Percentiles rank a stretch among this genome's conserved stretches.
These are phyloP conservation scores for Pleurotus sapidus DNA, from an alignment of 768 basidiomycete species.

Conservation along the genomic window DNA sequence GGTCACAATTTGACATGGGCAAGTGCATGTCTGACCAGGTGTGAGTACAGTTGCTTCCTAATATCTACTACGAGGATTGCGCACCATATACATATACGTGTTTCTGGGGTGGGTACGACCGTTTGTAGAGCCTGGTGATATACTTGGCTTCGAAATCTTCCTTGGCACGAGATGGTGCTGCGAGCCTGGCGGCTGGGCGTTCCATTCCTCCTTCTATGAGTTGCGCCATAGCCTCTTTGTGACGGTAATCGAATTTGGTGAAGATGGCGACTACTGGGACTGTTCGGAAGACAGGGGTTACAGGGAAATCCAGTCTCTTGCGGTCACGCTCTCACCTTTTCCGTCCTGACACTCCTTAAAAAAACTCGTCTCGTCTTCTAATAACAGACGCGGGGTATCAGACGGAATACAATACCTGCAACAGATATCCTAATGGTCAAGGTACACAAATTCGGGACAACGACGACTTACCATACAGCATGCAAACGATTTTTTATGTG, in stretches of 20 bases:
- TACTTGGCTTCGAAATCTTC: constrained; percentile 14
- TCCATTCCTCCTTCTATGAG: constrained; percentile 11
- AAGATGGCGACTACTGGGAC: constrained; percentile 37
- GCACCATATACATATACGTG: constrained; percentile 15
- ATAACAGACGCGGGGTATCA: constrained; percentile 21
- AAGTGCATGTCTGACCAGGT: background rate
- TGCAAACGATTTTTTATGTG: constrained; percentile 27
- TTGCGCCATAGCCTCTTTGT: constrained; percentile 15
- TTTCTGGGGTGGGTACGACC: constrained; percentile 14
- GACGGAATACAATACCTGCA: constrained; percentile 36
- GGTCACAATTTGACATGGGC: background rate
- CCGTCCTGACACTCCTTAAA: constrained; percentile 22
- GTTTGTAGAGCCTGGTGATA: constrained; percentile 11
- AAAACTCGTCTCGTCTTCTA: constrained; percentile 24
- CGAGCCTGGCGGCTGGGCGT: constrained; percentile 7
- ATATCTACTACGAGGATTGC: background rate
- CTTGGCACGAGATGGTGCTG: background rate
- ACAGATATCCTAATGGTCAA: background rate
- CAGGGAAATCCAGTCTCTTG: background rate
- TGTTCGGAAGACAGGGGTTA: constrained; percentile 11
- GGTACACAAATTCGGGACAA: background rate
- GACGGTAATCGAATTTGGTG: constrained; percentile 32
- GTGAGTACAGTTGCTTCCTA: background rate
- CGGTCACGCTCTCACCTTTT: constrained; percentile 17
- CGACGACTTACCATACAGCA: constrained; percentile 31